phyloP scores from a whole-genome alignment of 1,284 basidiomycete species.

The Leccinum pachyderme region DNA sequence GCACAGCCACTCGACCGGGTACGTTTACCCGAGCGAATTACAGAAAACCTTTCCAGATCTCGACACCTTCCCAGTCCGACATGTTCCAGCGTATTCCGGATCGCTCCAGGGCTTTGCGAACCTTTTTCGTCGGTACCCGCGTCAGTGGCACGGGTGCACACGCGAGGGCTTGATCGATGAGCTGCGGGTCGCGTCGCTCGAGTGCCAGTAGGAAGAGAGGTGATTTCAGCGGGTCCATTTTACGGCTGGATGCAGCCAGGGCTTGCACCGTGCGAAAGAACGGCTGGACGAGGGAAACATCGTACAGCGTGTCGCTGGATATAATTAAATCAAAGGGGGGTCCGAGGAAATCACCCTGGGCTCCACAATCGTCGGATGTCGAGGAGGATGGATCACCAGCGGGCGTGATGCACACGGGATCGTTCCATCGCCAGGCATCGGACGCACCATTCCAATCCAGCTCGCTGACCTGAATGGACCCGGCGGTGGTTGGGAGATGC shows the following conservation, averaged over 20 bases:
- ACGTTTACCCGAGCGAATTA: background rate
- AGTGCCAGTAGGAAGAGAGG: constrained; percentile 69
- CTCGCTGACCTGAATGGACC: constrained; percentile 41
- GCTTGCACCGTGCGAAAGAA: constrained; percentile 68
- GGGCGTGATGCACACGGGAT: constrained; percentile 28
- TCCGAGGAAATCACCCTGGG: constrained; percentile 23
- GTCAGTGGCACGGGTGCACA: constrained; percentile 51
- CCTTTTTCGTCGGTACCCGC: constrained; percentile 57
- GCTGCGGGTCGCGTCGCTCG: constrained; percentile 71
- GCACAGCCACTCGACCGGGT: constrained; percentile 24
- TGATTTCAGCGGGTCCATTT: constrained; percentile 12
- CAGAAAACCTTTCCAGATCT: constrained; percentile 55
- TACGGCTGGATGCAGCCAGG: constrained; percentile 42
- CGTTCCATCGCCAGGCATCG: constrained; percentile 35
- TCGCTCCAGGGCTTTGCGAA: constrained; percentile 63
- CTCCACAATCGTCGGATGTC: background rate
- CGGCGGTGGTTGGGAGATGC: constrained; percentile 45
- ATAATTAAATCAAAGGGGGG: constrained; percentile 78
- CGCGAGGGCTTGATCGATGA: constrained; percentile 60
- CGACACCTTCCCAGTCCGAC: constrained; percentile 74
- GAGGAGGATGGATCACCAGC: background rate
- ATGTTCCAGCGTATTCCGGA: constrained; percentile 57
- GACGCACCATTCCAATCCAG: constrained; percentile 49
- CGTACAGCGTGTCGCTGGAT: constrained; percentile 85
- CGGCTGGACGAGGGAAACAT: constrained; percentile 59